Evolutionary conservation across 2,329 filamentous ascomycete genomes (phyloP), one percentile per base, ranked within the genome.

Genomic region (Colletotrichum musae): DNA sequence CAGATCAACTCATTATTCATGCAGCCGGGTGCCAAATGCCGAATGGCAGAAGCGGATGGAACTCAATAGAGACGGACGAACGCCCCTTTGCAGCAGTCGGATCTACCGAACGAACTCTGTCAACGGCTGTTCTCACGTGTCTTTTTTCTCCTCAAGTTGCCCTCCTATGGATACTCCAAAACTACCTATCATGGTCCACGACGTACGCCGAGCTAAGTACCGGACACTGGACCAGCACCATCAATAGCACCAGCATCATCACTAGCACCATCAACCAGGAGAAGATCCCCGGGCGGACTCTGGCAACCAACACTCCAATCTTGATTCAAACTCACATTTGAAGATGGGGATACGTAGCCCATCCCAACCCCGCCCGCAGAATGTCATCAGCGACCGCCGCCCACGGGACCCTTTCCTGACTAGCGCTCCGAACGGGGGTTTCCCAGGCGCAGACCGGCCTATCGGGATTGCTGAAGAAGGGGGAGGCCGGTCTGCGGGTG

Each of bases 381-480:
- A 26, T 52, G 13, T 13, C 32, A 51, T 51, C 47, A 43, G 47
- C 47, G 43, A 51, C 39, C 32, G 32, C 9, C 32, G 15, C 51
- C 51, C 24, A 12, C 24, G 15, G 13, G 15, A 13, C 18, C 26
- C n/a, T 36, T 48, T 41, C 21, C 21, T 28, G 52, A 18, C 61
- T 51, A 58, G 53, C 28, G 61, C 45, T 57, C 50, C 21, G 50
- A 56, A 52, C 43, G 50, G 58, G 57, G 51, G 24, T 32, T 39
- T 52, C 47, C 56, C 50, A 36, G 63, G 26, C 51, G 56, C n/a
- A 62, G 41, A 36, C 64, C 58, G 36, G 28, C 21, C 64, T 56
- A 54, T 68, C 47, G 58, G 63, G 52, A 68, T 48, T 48, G 68
- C 24, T 70, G 53, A 68, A 70, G 64, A 68, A 58, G 63, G 51